Conservation (phyloP, 1,139 yeast species). For the Wickerhamomyces sp. region DNA sequence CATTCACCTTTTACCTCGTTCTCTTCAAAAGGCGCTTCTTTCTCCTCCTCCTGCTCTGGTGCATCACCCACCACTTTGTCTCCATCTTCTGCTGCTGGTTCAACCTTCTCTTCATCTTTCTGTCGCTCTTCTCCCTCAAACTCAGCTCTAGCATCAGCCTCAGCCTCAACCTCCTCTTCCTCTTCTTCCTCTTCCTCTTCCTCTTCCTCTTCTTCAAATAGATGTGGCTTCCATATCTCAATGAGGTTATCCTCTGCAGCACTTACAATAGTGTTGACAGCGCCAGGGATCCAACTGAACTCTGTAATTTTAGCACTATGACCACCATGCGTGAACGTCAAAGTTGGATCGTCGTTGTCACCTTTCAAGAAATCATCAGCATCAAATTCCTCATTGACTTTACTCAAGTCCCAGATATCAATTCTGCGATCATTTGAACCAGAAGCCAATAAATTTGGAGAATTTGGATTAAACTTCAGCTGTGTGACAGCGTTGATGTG, state of each 20-base stretch:
- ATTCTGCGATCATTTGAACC: slow-evolving; percentile 62
- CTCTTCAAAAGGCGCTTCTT: no score
- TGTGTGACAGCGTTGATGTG: slow-evolving; percentile 58
- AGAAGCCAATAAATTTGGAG: slow-evolving; percentile 55
- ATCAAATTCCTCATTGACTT: slow-evolving; percentile 34
- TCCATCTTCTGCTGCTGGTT: not conserved
- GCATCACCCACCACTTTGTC: no score
- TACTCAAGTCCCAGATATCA: slow-evolving; percentile 56
- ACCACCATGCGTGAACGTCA: slow-evolving; percentile 71
- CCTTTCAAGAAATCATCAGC: slow-evolving; percentile 37
- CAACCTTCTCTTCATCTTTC: slow-evolving; percentile 21
- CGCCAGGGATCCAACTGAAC: slow-evolving; percentile 67
- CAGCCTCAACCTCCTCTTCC: slow-evolving; percentile 24
- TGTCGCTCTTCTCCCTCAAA: slow-evolving; percentile 30
- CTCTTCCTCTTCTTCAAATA: slow-evolving; percentile 39
- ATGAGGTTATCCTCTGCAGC: slow-evolving; percentile 77
- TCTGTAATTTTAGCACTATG: slow-evolving; percentile 75
- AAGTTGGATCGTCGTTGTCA: slow-evolving; percentile 52
- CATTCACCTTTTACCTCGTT: no score
- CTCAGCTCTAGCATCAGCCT: slow-evolving; percentile 30
- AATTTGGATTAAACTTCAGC: slow-evolving; percentile 64
- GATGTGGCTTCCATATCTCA: slow-evolving; percentile 70
- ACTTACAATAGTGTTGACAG: slow-evolving; percentile 67
- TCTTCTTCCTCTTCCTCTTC: slow-evolving; percentile 33
- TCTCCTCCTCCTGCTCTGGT: no score